These are phyloP conservation scores for Panicum hallii DNA, from an alignment of 202 grass and related monocot genomes.

Conservation along the genomic window DNA sequence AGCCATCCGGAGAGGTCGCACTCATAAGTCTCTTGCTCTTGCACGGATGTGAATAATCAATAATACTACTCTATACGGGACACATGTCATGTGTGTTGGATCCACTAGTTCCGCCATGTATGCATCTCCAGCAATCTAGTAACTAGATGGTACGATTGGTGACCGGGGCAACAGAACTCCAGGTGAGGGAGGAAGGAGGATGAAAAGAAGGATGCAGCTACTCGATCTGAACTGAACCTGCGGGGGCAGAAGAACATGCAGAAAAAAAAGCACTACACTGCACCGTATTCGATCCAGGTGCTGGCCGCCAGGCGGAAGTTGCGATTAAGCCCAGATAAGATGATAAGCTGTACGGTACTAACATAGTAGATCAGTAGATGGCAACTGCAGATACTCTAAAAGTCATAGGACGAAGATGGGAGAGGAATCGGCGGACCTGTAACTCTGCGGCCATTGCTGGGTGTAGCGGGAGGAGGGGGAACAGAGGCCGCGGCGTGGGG, in stretches of 20 bases:
- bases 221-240: background rate
- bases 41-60: background rate
- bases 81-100: background rate
- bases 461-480: conserved; percentile 59
- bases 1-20: background rate
- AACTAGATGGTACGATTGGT: background rate
- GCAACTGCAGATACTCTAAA: background rate
- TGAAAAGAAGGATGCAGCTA: background rate
- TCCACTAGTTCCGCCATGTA: background rate
- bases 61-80: too few species aligned
- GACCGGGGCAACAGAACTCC: background rate
- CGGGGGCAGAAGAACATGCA: background rate
- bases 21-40: background rate
- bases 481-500: conserved; percentile 38
- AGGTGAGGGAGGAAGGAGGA: background rate
- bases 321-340: background rate
- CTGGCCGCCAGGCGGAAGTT: background rate
- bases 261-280: background rate
- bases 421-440: conserved; percentile 59
- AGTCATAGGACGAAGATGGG: background rate
- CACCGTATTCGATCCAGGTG: background rate
- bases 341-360: background rate
- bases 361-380: background rate
- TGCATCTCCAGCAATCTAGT: background rate
- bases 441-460: conserved; percentile 87